Conservation (phyloP, 345 rosid genomes). For the Rubroshorea leprosula region DNA sequence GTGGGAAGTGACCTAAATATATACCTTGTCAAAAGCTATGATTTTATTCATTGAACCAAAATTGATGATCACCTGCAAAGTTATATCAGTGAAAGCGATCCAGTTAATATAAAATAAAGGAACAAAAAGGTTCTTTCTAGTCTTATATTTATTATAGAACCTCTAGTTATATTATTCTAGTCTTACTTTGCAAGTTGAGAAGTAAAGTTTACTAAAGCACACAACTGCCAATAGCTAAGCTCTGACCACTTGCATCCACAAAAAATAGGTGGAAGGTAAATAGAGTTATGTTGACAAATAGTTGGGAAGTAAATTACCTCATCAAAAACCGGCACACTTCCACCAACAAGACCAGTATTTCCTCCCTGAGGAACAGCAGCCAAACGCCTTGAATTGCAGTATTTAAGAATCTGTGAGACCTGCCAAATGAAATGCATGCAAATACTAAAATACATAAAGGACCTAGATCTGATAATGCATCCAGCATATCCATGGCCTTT, state of each 20-base stretch:
- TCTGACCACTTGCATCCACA: too few relatives aligned
- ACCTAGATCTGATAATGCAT: too few relatives aligned
- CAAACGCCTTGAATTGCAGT: slow-evolving; percentile 66
- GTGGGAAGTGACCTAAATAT: not conserved
- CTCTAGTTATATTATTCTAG: too few relatives aligned
- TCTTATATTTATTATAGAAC: too few relatives aligned
- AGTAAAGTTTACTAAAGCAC: too few relatives aligned
- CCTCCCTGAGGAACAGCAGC: slow-evolving; percentile 97
- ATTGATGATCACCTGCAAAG: slow-evolving; percentile 69
- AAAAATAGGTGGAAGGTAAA: not conserved
- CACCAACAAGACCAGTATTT: slow-evolving; percentile 91
- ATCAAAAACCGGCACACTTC: slow-evolving; percentile 86
- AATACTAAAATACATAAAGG: too few relatives aligned
- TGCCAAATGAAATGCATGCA: slow-evolving; percentile 17
- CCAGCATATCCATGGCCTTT: too few relatives aligned
- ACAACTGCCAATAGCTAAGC: too few relatives aligned
- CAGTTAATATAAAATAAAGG: not conserved
- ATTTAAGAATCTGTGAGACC: slow-evolving; percentile 69
- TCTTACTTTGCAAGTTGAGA: too few relatives aligned
- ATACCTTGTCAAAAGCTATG: slow-evolving; percentile 77
- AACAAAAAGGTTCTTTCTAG: too few relatives aligned
- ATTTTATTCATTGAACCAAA: slow-evolving; percentile 72
- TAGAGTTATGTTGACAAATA: not conserved
- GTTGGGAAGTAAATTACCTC: slow-evolving; percentile 39
- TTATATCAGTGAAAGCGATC: not conserved